A percentile compares a stretch with the other conserved stretches of the same genome.
Evolutionary conservation across 2,329 filamentous ascomycete genomes (phyloP).

Genomic region (Scleromitrula shiraiana): DNA sequence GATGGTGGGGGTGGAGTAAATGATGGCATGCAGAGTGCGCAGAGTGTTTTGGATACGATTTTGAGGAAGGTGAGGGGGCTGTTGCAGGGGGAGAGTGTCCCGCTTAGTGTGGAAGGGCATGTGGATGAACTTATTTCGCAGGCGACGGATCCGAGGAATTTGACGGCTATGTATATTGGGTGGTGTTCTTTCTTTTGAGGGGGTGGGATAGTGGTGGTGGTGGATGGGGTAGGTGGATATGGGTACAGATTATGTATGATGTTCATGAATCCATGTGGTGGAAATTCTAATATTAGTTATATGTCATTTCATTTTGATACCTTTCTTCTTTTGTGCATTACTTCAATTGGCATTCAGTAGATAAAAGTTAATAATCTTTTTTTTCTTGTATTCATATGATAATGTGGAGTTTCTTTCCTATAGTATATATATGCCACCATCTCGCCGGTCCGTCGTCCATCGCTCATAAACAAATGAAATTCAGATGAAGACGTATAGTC

Average conservation of each 20-base stretch:
- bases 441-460: no score
- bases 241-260: background rate
- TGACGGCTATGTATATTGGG: conserved; percentile 94
- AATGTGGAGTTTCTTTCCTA: no score
- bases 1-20: conserved; percentile 23
- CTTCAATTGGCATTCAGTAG: no score
- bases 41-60: conserved; percentile 84
- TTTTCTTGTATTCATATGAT: no score
- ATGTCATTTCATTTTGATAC: no score
- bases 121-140: conserved; percentile 91
- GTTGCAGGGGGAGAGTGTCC: conserved; percentile 80
- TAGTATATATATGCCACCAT: no score
- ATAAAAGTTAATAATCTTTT: no score
- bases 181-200: conserved; percentile 62
- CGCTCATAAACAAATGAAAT: no score
- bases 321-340: no score
- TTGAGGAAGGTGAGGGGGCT: conserved; percentile 78
- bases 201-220: background rate
- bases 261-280: background rate
- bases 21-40: conserved; percentile 55
- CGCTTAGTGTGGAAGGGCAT: conserved; percentile 90
- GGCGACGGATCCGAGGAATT: conserved; percentile 69
- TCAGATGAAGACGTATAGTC: no score
- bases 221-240: background rate
- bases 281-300: no score